Evolutionary conservation across 2,329 filamentous ascomycete species (phyloP).

Genomic region (Calonectria pseudoturangicola): DNA sequence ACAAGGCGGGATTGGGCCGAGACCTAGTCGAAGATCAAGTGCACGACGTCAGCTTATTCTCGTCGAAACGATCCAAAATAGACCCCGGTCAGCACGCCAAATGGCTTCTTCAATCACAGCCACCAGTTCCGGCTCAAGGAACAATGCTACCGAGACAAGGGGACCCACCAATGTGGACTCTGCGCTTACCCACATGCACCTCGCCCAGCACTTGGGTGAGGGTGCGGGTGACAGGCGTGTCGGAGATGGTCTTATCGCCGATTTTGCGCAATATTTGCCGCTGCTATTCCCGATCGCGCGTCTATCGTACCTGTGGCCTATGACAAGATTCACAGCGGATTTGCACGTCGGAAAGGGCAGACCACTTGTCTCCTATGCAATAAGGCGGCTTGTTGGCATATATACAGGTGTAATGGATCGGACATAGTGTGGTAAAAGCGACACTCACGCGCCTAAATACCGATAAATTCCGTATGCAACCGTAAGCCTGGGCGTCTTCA

Average conservation of each 20-base stretch:
- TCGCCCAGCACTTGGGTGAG: not conserved
- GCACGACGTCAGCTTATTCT: not conserved
- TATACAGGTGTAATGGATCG: no score
- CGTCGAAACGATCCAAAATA: not conserved
- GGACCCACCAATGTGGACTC: not conserved
- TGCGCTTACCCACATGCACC: not conserved
- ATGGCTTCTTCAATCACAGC: not conserved
- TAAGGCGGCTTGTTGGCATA: no score
- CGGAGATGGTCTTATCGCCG: not conserved
- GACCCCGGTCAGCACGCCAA: not conserved
- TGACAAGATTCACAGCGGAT: no score
- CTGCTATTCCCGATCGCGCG: not conserved
- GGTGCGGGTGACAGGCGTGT: not conserved
- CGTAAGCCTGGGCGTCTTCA: no score
- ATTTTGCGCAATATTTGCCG: not conserved
- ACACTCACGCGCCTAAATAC: no score
- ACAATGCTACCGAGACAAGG: not conserved
- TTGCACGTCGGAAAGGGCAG: not conserved
- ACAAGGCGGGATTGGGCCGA: no score
- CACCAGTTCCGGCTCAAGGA: not conserved
- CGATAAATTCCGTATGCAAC: no score
- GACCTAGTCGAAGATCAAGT: not conserved
- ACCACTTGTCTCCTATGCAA: no score
- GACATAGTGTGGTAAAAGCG: no score
- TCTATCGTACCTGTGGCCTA: not conserved